Base-by-base conservation (phyloP, 176 grass and related monocot genomes). In the Oryza coarctata region DNA sequence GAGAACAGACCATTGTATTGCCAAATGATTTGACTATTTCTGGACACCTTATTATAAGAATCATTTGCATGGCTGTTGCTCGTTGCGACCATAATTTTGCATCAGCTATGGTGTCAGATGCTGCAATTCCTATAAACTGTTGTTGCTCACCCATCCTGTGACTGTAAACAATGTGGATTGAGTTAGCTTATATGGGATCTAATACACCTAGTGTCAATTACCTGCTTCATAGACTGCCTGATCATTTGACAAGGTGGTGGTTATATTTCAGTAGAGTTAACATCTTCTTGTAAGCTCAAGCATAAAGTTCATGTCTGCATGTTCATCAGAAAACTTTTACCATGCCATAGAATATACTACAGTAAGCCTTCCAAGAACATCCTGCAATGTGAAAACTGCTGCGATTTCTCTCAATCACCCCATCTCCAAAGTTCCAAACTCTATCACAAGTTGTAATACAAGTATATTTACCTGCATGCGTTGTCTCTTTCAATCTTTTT, bases 1-100 rank as follows among this genome's bases (percentile, higher is more conserved):
- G 79, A 90, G 90, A 91, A 94, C 87, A 68, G 61, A 90, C 80
- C 85, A 80, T 66, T 88, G 79, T 91, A 88, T 52, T 40, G 41
- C 40, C 71, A 79, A 84, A 72, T 87, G 75, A 82, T 63, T 38
- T 73, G 76, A 66, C 67, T 47, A 60, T 68, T 62, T 31, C 8
- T 9, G 63, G 43, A 38, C 83, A 35, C 10, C 52, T 10, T 73
- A 39, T 52, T 65, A 50, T 1, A 39, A 44, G 80, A 67, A 78
- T 52, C 35, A 75, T 62, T 44, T 57, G 5, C 67, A 41, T 33
- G 55, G 75, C 39, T 28, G 65, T 45, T 28, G 65, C 63, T 61
- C 68, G 33, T 80, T 74, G 82, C 74, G 0, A 25, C 45, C 62
- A 70, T 75, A 40, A 10, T 75, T 80, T 49, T 85, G 63, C 27